Percentiles rank a stretch among this genome's conserved stretches.
These are phyloP conservation scores for Monascus ruber DNA, from an alignment of 2,329 filamentous ascomycete genomes.

Conservation along the genomic window DNA sequence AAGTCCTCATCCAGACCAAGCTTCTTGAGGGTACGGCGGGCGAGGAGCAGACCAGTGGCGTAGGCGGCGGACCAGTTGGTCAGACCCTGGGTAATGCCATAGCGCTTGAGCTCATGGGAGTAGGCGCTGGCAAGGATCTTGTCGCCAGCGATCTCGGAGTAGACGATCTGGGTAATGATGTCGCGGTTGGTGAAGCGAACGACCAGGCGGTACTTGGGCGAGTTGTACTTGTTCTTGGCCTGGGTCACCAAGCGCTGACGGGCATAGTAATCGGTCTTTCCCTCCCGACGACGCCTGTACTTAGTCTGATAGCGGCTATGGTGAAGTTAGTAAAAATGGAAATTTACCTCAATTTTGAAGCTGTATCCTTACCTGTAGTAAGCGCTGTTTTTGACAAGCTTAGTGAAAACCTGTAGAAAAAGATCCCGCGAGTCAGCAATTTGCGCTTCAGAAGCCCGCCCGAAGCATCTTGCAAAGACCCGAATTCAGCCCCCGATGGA, in stretches of 20 bases:
- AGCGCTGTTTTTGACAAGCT: constrained; percentile 92
- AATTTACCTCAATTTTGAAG: not conserved
- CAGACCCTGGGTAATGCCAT: constrained; percentile 95
- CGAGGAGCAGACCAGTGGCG: constrained; percentile 89
- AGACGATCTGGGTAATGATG: constrained; percentile 96
- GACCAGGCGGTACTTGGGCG: constrained; percentile 98
- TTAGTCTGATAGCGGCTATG: constrained; percentile 96
- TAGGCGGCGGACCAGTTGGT: constrained; percentile 99
- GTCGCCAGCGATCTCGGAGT: constrained; percentile 92
- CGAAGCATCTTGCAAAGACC: constrained; percentile 99
- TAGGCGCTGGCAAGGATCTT: constrained; percentile 92
- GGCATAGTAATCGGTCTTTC: constrained; percentile 99
- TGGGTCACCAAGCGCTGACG: constrained; percentile 99
- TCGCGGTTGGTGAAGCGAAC: constrained; percentile 99
- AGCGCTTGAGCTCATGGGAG: constrained; percentile 93
- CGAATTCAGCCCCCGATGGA: constrained; percentile 22
- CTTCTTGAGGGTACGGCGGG: constrained; percentile 94
- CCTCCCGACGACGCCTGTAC: constrained; percentile 91
- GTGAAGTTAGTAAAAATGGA: not conserved
- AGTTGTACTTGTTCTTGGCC: constrained; percentile 99
- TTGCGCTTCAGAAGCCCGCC: constrained; percentile 85
- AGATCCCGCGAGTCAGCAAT: constrained; percentile 91
- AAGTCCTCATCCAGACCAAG: constrained; percentile 90
- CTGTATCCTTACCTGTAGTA: constrained; percentile 80
- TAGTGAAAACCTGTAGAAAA: constrained; percentile 65